A percentile compares a stretch with the other conserved stretches of the same genome.
Conservation (phyloP, 306 rosid species). For the Lotus japonicus region DNA sequence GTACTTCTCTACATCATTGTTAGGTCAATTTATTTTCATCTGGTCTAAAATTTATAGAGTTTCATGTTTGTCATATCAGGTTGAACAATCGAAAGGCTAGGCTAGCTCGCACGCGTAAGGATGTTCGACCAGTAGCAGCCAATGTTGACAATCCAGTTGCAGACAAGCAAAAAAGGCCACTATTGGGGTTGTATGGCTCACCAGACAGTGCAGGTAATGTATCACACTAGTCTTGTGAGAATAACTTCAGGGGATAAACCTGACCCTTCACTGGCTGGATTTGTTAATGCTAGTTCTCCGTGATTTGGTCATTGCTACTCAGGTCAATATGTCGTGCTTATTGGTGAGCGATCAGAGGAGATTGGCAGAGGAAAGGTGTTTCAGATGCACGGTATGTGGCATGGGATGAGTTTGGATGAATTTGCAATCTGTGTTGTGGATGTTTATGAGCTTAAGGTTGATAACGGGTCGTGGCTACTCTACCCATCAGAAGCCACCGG, state of each 20-base stretch:
- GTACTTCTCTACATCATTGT: background rate
- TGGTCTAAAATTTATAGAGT: background rate
- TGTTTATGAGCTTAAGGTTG: conserved; percentile 54
- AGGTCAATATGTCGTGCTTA: conserved; percentile 52
- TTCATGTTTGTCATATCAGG: conserved; percentile 39
- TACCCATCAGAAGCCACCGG: conserved; percentile 62
- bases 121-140: conserved; percentile 40
- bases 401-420: conserved; percentile 59
- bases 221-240: conserved; percentile 20
- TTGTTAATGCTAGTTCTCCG: conserved; percentile 26
- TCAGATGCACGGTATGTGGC: conserved; percentile 63
- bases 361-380: conserved; percentile 64
- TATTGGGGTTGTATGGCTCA: conserved; percentile 34
- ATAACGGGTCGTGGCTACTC: conserved; percentile 46
- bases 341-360: conserved; percentile 53
- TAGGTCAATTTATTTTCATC: background rate
- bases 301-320: conserved; percentile 42
- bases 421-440: conserved; percentile 52
- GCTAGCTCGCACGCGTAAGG: conserved; percentile 79
- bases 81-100: conserved; percentile 92
- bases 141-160: conserved; percentile 41
- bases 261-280: conserved; percentile 29
- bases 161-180: conserved; percentile 48
- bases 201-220: conserved; percentile 49
- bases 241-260: conserved; percentile 15